These are phyloP conservation scores for Xylariaceae sp. DNA, from an alignment of 2,329 filamentous ascomycete species.

Conservation along the genomic window DNA sequence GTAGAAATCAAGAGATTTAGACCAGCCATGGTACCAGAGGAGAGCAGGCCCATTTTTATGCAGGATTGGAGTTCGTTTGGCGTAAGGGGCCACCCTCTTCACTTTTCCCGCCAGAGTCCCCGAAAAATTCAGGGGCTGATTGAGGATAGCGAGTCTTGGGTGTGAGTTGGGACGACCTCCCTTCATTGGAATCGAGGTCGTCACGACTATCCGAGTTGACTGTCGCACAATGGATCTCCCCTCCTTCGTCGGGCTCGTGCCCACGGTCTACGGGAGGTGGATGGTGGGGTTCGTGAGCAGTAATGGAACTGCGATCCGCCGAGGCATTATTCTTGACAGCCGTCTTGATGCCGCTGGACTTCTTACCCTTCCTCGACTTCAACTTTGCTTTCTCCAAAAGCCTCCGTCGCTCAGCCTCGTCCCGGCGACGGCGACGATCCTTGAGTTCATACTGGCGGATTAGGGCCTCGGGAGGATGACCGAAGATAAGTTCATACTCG, in stretches of 20 bases:
- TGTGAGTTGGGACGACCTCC: too few species aligned
- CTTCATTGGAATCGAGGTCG: slow-evolving; percentile 31
- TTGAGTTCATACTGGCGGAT: slow-evolving; percentile 94
- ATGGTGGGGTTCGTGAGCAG: slow-evolving; percentile 21
- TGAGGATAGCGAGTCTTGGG: too few species aligned
- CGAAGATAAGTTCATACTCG: slow-evolving; percentile 95
- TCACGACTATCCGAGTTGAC: slow-evolving; percentile 37
- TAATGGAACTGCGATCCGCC: slow-evolving; percentile 22
- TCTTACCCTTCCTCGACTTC: slow-evolving; percentile 86
- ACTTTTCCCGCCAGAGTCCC: neutral
- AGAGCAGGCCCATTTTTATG: too few species aligned
- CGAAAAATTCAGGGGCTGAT: neutral
- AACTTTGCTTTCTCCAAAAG: slow-evolving; percentile 90
- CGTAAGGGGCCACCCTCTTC: too few species aligned
- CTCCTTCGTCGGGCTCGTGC: slow-evolving; percentile 26
- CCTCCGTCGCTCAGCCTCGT: slow-evolving; percentile 78
- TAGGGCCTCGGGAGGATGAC: slow-evolving; percentile 74
- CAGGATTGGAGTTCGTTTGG: too few species aligned
- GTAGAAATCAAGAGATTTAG: too few species aligned
- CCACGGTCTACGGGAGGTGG: slow-evolving; percentile 15
- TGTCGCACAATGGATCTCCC: slow-evolving; percentile 31
- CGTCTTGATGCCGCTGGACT: slow-evolving; percentile 63
- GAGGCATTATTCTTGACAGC: slow-evolving; percentile 40
- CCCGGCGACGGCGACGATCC: slow-evolving; percentile 76
- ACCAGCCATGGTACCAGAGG: too few species aligned